phyloP scores from a whole-genome alignment of 2,329 filamentous ascomycete genomes.

The Colletotrichum sp. region DNA sequence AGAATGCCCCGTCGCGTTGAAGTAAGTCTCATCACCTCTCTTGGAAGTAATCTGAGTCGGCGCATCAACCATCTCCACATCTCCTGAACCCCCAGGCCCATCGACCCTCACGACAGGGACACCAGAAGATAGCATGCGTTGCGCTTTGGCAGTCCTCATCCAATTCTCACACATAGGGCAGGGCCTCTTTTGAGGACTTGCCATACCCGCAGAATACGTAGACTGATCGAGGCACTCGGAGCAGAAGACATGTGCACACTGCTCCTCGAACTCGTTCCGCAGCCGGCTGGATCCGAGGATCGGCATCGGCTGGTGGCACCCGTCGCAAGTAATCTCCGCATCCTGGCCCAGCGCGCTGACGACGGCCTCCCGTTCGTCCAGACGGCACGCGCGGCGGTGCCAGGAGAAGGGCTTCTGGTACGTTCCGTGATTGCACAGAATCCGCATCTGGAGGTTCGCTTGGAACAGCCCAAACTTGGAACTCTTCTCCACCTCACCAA shows the following conservation, averaged over 20 bases:
- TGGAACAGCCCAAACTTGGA: conserved; percentile 51
- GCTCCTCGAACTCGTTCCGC: conserved; percentile 23
- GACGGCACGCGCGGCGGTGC: conserved; percentile 29
- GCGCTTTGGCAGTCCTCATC: neutral
- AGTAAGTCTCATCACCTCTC: conserved; percentile 27
- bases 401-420: conserved; percentile 50
- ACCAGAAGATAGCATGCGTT: neutral
- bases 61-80: neutral
- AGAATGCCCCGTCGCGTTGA: conserved; percentile 33
- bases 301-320: conserved; percentile 38
- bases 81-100: neutral
- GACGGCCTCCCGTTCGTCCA: conserved; percentile 36
- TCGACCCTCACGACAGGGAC: neutral
- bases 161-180: conserved; percentile 28
- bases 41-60: neutral
- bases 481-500: conserved; percentile 35
- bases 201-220: neutral
- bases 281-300: conserved; percentile 26
- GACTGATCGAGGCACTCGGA: conserved; percentile 31
- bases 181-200: neutral
- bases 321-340: conserved; percentile 29
- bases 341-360: conserved; percentile 24
- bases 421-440: conserved; percentile 56
- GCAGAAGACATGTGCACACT: conserved; percentile 36
- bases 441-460: conserved; percentile 47